Conservation (phyloP, 139 green algal genomes). For the Parachlorella kessleri region DNA sequence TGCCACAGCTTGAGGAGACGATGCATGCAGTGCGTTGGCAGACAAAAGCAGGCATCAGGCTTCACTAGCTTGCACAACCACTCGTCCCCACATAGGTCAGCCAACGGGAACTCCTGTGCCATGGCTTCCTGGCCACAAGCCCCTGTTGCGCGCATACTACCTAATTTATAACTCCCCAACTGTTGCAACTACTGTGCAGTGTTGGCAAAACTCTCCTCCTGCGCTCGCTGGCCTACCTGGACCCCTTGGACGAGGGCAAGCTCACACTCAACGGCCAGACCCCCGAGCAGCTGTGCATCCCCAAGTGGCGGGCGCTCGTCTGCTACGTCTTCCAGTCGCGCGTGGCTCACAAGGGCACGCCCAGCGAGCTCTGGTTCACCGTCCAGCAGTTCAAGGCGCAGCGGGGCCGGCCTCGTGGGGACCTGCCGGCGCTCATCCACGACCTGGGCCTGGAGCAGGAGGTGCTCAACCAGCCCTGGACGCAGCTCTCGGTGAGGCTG, state of each 20-base stretch:
- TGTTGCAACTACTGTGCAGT: no score
- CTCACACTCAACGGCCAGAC: slow-evolving; percentile 44
- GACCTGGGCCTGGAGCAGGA: slow-evolving; percentile 73
- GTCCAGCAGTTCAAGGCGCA: slow-evolving; percentile 63
- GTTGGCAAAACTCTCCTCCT: slow-evolving; percentile 86
- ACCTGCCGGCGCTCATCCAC: slow-evolving; percentile 71
- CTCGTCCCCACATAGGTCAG: no score
- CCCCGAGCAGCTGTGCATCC: slow-evolving; percentile 37
- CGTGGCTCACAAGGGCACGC: slow-evolving; percentile 68
- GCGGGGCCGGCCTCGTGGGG: slow-evolving; percentile 51
- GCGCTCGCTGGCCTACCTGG: slow-evolving; percentile 62
- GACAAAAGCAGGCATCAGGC: no score
- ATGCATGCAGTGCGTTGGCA: no score
- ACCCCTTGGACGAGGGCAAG: slow-evolving; percentile 58
- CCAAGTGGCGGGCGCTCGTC: neutral
- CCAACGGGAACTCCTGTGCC: no score
- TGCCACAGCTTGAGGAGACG: no score
- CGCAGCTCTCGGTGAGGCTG: slow-evolving; percentile 78
- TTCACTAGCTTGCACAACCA: no score
- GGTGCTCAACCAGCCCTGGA: slow-evolving; percentile 77
- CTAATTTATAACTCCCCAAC: no score
- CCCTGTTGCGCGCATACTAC: no score
- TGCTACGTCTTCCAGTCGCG: slow-evolving; percentile 50
- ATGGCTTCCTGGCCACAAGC: no score
- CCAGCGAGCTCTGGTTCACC: slow-evolving; percentile 74